Conservation (phyloP, 2,329 filamentous ascomycete genomes). For the Pseudogymnoascus sp. region DNA sequence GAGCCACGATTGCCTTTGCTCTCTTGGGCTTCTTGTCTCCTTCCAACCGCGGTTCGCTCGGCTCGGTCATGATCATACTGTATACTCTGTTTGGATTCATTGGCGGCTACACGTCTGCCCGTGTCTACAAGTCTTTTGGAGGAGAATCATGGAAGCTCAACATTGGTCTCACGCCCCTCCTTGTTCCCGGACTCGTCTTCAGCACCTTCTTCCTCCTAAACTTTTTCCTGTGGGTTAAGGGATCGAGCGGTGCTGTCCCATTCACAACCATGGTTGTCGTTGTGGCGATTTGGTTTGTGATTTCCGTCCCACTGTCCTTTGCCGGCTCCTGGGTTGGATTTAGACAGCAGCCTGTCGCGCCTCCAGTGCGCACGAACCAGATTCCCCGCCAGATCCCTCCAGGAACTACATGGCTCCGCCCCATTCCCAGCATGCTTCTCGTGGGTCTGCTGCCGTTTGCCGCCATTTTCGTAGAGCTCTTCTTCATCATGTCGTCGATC, state of each 20-base stretch:
- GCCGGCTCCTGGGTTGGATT: slow-evolving; percentile 92
- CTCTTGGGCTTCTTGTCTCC: slow-evolving; percentile 91
- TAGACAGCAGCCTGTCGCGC: slow-evolving; percentile 61
- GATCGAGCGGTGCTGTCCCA: slow-evolving; percentile 87
- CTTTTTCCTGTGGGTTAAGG: slow-evolving; percentile 90
- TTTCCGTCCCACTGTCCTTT: slow-evolving; percentile 85
- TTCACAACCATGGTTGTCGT: slow-evolving; percentile 96
- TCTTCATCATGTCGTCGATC: slow-evolving; percentile 98
- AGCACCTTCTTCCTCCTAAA: slow-evolving; percentile 85
- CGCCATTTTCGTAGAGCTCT: slow-evolving; percentile 95
- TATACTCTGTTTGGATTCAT: slow-evolving; percentile 91
- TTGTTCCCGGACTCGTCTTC: slow-evolving; percentile 85
- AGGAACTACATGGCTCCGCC: slow-evolving; percentile 71
- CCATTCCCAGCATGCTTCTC: slow-evolving; percentile 82
- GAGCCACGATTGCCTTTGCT: slow-evolving; percentile 86
- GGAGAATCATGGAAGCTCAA: slow-evolving; percentile 94
- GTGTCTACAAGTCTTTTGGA: slow-evolving; percentile 89
- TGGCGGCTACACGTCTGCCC: slow-evolving; percentile 80
- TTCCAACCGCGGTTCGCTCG: slow-evolving; percentile 88
- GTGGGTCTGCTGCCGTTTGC: slow-evolving; percentile 91
- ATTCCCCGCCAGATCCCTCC: slow-evolving; percentile 95
- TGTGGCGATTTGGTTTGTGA: slow-evolving; percentile 91
- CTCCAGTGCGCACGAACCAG: slow-evolving; percentile 91
- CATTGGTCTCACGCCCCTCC: slow-evolving; percentile 76
- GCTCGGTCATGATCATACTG: slow-evolving; percentile 85